Percentiles rank a stretch among this genome's conserved stretches.
These are phyloP conservation scores for Trichoderma endophyticum DNA, from an alignment of 2,329 filamentous ascomycete species.

Conservation along the genomic window DNA sequence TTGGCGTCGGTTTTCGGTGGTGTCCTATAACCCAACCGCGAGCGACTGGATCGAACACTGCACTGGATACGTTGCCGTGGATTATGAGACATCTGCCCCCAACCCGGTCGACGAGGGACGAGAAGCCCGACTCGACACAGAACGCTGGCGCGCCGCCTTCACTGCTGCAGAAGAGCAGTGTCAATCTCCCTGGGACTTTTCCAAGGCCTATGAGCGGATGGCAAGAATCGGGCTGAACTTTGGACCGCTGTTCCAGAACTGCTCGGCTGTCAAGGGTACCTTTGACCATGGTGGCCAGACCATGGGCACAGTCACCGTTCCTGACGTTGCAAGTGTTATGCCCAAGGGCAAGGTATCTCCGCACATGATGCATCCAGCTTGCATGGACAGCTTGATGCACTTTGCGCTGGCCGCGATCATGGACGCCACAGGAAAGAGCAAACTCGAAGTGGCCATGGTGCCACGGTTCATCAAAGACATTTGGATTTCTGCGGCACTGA, in stretches of 20 bases:
- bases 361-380: constrained; percentile 21
- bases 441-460: constrained; percentile 6
- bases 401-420: constrained; percentile 6
- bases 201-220: constrained; percentile 15
- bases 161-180: not conserved
- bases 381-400: constrained; percentile 19
- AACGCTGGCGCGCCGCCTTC: not conserved
- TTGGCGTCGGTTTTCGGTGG: constrained; percentile 16
- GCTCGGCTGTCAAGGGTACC: not conserved
- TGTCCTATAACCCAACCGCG: constrained; percentile 13
- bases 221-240: constrained; percentile 16
- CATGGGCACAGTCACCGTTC: constrained; percentile 8
- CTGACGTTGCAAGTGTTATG: constrained; percentile 18
- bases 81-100: constrained; percentile 3
- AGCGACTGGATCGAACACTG: constrained; percentile 20
- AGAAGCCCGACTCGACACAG: constrained; percentile 8
- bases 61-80: constrained; percentile 15
- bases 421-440: not conserved
- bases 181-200: not conserved
- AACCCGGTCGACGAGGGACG: constrained; percentile 4
- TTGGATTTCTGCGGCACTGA: constrained; percentile 3
- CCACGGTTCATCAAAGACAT: constrained; percentile 12
- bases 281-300: not conserved
- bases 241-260: constrained; percentile 18
- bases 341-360: constrained; percentile 16